Conservation (phyloP, 1,284 basidiomycete species). For the Cutaneotrichosporon sp. region DNA sequence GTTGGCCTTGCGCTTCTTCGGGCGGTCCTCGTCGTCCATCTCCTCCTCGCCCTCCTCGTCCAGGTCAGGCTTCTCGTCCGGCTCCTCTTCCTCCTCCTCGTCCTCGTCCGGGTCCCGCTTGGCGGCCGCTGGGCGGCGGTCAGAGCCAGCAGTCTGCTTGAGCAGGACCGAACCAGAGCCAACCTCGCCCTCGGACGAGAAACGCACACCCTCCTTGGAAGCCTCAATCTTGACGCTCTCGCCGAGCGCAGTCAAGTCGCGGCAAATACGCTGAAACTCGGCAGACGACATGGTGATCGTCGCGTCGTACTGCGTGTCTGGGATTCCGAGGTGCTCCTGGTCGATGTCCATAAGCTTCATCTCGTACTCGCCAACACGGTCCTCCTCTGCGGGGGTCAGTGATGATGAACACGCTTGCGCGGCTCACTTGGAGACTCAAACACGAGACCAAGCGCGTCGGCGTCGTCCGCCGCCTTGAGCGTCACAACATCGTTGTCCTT, state of each 20-base stretch:
- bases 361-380: constrained; percentile 95
- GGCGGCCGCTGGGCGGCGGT: constrained; percentile 36
- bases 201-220: constrained; percentile 93
- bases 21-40: constrained; percentile 46
- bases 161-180: constrained; percentile 86
- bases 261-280: constrained; percentile 89
- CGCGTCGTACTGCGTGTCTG: constrained; percentile 97
- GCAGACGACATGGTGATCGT: constrained; percentile 78
- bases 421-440: constrained; percentile 85
- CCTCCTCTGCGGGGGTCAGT: constrained; percentile 59
- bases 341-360: constrained; percentile 99
- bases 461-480: constrained; percentile 86
- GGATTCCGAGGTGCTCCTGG: constrained; percentile 88
- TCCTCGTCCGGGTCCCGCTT: constrained; percentile 53
- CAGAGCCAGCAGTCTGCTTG: constrained; percentile 59
- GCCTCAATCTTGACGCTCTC: constrained; percentile 96
- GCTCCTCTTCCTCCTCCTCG: constrained; percentile 52
- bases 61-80: constrained; percentile 50
- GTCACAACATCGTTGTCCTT: constrained; percentile 94
- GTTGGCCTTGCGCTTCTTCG: constrained; percentile 45
- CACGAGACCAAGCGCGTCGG: constrained; percentile 79
- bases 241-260: constrained; percentile 85
- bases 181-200: constrained; percentile 87
- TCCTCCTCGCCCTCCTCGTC: constrained; percentile 50
- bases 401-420: neutral